A percentile compares a stretch with the other conserved stretches of the same genome.
Evolutionary conservation across 192 early-diverging fungal genomes (phyloP).

Genomic region (Thamnidium elegans): DNA sequence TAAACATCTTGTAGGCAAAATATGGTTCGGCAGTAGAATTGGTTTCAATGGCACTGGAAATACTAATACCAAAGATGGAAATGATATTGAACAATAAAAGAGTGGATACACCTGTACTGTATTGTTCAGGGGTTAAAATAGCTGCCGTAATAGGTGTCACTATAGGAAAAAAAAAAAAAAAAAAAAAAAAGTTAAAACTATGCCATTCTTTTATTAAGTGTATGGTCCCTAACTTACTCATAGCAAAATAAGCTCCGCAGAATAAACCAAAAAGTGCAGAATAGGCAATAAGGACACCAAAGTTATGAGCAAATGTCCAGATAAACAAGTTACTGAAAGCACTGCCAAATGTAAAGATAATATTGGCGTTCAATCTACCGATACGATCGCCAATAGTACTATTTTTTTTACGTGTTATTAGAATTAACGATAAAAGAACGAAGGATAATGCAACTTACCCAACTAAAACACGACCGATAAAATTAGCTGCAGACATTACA

Average conservation of each 20-base stretch:
- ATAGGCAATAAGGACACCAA: constrained; percentile 23
- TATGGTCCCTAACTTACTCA: constrained; percentile 9
- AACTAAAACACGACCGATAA: constrained; percentile 23
- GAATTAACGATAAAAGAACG: not conserved
- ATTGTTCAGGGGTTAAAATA: constrained; percentile 24
- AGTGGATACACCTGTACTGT: constrained; percentile 24
- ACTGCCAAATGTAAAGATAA: constrained; percentile 23
- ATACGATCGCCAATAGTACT: constrained; percentile 25
- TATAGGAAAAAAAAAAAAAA: too few species aligned
- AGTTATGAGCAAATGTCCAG: constrained; percentile 34
- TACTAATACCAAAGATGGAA: constrained; percentile 31
- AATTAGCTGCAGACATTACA: constrained; percentile 24
- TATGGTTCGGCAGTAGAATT: constrained; percentile 24
- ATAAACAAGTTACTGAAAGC: constrained; percentile 19
- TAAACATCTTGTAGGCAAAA: constrained; percentile 45
- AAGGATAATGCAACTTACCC: constrained; percentile 13
- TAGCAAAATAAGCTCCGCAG: constrained; percentile 18
- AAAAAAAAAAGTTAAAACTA: not conserved
- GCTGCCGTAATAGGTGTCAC: constrained; percentile 24
- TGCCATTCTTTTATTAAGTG: not conserved
- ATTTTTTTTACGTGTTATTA: not conserved
- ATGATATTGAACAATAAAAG: constrained; percentile 27
- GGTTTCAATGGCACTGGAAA: constrained; percentile 32
- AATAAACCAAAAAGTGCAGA: constrained; percentile 20
- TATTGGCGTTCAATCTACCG: constrained; percentile 30